phyloP scores from a whole-genome alignment of 352 stramenopile species.

The Globisporangium cylindrosporum region DNA sequence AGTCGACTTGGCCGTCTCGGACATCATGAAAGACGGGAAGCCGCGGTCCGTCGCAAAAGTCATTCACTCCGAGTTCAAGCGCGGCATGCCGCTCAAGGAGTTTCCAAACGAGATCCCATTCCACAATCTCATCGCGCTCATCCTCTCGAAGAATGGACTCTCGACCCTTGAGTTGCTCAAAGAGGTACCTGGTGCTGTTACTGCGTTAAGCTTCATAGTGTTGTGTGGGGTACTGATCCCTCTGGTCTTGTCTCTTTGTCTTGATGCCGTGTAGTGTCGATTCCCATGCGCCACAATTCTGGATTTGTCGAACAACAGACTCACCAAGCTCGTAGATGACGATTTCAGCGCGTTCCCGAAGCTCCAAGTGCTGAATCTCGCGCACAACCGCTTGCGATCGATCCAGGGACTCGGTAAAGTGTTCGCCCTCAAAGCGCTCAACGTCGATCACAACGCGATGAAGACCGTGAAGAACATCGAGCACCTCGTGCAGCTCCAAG shows the following conservation, averaged over 20 bases:
- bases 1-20: constrained; percentile 38
- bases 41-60: constrained; percentile 49
- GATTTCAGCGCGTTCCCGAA: constrained; percentile 52
- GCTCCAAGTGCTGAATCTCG: constrained; percentile 65
- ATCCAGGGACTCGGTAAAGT: constrained; percentile 55
- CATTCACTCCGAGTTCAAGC: constrained; percentile 46
- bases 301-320: constrained; percentile 63
- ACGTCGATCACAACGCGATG: constrained; percentile 54
- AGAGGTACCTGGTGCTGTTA: constrained; percentile 28
- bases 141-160: constrained; percentile 62
- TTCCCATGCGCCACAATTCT: constrained; percentile 51
- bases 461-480: constrained; percentile 73
- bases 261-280: constrained; percentile 38
- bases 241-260: neutral
- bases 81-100: constrained; percentile 38
- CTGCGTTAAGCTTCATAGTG: too few relatives aligned
- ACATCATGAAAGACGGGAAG: constrained; percentile 59
- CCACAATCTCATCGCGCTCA: constrained; percentile 54
- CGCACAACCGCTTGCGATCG: constrained; percentile 48
- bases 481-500: constrained; percentile 54
- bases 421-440: constrained; percentile 61
- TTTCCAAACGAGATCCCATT: constrained; percentile 53
- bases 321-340: constrained; percentile 52
- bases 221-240: neutral
- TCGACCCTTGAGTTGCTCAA: constrained; percentile 49